phyloP scores from a whole-genome alignment of 768 basidiomycete genomes.

The Mycena rebaudengoi region DNA sequence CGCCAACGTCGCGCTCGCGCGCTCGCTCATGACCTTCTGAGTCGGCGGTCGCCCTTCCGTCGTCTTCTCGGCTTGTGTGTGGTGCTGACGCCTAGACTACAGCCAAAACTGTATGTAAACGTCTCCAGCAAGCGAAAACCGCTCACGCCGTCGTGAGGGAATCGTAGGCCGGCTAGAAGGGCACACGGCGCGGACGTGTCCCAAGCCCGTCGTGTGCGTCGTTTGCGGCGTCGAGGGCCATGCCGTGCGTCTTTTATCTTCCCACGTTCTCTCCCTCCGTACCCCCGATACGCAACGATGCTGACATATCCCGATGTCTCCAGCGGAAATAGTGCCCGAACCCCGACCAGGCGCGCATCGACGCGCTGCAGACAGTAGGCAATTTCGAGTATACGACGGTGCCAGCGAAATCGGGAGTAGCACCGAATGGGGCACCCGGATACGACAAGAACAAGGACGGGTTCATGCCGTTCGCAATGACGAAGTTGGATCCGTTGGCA shows the following conservation, averaged over 20 bases:
- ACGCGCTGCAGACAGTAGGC: background rate
- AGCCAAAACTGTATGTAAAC: no score
- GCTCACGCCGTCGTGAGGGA: no score
- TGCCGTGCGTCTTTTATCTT: background rate
- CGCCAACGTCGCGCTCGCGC: no score
- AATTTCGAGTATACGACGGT: background rate
- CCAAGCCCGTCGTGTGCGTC: background rate
- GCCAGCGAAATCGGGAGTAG: background rate
- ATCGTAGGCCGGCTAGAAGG: conserved; percentile 6
- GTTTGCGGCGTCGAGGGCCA: background rate
- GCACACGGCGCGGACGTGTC: background rate
- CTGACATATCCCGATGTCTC: no score
- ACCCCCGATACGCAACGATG: no score
- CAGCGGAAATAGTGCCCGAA: conserved; percentile 8
- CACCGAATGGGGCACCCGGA: background rate
- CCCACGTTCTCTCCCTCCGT: background rate
- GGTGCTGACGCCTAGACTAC: no score
- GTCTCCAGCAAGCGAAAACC: no score
- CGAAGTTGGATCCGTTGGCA: background rate
- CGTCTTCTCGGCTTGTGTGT: no score
- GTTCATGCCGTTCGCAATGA: background rate
- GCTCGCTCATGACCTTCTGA: no score
- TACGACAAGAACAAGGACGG: background rate
- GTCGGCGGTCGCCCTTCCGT: no score
- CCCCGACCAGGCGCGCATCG: conserved; percentile 3